Base-by-base conservation (phyloP, 2,329 filamentous ascomycete genomes). In the Penicillium oxalicum region DNA sequence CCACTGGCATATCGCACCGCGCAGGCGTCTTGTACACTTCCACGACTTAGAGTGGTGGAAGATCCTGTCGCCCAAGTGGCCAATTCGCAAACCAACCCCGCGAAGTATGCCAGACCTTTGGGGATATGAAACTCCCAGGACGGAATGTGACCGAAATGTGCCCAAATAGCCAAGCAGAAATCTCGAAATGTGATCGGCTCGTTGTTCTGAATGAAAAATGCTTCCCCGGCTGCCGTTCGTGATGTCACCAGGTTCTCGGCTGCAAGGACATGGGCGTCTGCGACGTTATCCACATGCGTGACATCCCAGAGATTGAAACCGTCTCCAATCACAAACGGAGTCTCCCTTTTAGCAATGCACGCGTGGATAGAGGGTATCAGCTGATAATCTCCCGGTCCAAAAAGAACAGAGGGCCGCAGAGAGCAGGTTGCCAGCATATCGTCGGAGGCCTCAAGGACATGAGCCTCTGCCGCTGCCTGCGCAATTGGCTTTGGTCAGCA, bases 21-120 rank as follows among this genome's bases (percentile, higher is more conserved):
- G 49, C 75, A 74, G 33, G 74, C 79, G 66, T 83, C 80, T 54
- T 69, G 71, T 4, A 83, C 75, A 53, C 75, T 75, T 2, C 79
- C 80, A 34, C 76, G 67, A 61, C 75, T 76, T 44, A 83, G 61
- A 11, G 71, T 75, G 4, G 70, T 67, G 27, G 73, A 64, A 4
- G 57, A 62, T 0, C 77, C 74, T 6, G 67, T 72, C 5, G 74
- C 47, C 70, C 76, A 78, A 32, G 70, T 74, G 47, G 69, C 61
- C 45, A 63, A 67, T 59, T 82, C 79, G 37, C 71, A 69, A 8
- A 72, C 47, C 44, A 68, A 62, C 1, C 75, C 79, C 44, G 71
- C 61, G 42, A 75, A 54, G 68, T 74, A 77, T 5, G 76, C 79
- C 52, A 81, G 37, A 3, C 55, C 29, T 48, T 68, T 61, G 0